Base-by-base conservation (phyloP, 192 early-diverging fungal species). In the Podila horticola region DNA sequence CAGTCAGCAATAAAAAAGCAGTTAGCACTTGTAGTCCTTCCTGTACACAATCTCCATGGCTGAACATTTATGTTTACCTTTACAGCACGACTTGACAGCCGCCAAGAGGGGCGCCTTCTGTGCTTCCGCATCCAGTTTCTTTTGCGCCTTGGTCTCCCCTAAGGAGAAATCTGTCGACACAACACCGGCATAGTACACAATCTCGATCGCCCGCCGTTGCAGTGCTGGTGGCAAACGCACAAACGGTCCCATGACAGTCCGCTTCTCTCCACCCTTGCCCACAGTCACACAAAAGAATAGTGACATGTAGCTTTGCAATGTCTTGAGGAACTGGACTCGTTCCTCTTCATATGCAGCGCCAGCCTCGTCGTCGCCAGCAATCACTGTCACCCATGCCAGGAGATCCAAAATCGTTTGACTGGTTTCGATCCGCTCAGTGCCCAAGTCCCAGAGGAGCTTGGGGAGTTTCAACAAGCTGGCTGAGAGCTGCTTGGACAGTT, bases 401-500 rank as follows among this genome's bases (percentile, higher is more conserved):
- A 81, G 67, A 57, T 81, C 77, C 22, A 81, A 34, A 12, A 76
- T 64, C 59, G 82, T 83, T 73, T 75, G 57, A 19, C 68, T 87
- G 1, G 87, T 87, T 62, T 90, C 87, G 36, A 86, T 28, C 29
- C 81, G 73, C 51, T 81, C 79, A 2, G 72, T 74, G 22, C 79
- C 86, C 0, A 90, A 64, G 31, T 90, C 86, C 82, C 84, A 88
- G 48, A 90, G 58, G 57, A 88, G 57, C 62, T 86, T 88, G 26
- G 88, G 88, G 9, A 90, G 63, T 41, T 70, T 79, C 62, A 85
- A 45, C 20, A 85, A n/a, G 75, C 86, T 87, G 19, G 59, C 29
- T 12, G 73, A 52, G 13, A 88, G 64, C 1, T 69, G 64, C 8
- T 62, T 59, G 2, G 84, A 72, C 33, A 84, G 50, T 31, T 66